A percentile compares a stretch with the other conserved stretches of the same genome.
Conservation (phyloP, 805 yeast genomes). For the Yarrowia sp. region DNA sequence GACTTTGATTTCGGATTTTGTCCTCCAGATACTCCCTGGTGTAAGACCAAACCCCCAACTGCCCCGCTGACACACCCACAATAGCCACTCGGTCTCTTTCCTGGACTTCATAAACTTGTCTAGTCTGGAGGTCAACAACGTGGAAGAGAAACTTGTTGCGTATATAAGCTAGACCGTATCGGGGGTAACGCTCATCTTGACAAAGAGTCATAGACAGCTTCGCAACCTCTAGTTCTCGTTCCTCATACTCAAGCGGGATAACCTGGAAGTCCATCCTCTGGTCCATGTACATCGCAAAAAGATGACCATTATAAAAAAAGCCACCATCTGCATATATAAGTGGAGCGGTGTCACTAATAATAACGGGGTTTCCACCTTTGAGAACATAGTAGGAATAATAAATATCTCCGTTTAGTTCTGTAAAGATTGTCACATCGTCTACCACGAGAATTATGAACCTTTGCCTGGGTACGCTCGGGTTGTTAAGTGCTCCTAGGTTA, state of each 20-base stretch:
- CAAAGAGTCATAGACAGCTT: no score
- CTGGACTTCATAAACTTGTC: neutral
- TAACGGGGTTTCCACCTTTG: neutral
- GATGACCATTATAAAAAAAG: neutral
- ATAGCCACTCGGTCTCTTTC: no score
- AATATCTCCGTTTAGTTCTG: neutral
- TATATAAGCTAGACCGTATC: no score
- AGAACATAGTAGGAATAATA: neutral
- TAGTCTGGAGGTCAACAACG: neutral
- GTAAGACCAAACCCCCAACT: no score
- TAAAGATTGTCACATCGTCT: neutral
- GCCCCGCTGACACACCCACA: no score
- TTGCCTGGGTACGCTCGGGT: no score
- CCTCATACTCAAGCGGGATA: neutral
- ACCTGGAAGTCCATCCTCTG: neutral
- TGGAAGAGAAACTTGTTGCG: neutral
- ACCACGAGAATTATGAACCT: neutral
- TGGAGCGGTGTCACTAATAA: neutral
- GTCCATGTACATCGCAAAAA: neutral
- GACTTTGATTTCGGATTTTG: no score
- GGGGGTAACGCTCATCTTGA: no score
- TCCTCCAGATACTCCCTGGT: no score
- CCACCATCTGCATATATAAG: neutral
- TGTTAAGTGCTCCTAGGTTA: neutral
- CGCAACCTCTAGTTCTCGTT: no score